These are phyloP conservation scores for Hypoxylon rickii DNA, from an alignment of 495 filamentous ascomycete genomes.

Conservation along the genomic window DNA sequence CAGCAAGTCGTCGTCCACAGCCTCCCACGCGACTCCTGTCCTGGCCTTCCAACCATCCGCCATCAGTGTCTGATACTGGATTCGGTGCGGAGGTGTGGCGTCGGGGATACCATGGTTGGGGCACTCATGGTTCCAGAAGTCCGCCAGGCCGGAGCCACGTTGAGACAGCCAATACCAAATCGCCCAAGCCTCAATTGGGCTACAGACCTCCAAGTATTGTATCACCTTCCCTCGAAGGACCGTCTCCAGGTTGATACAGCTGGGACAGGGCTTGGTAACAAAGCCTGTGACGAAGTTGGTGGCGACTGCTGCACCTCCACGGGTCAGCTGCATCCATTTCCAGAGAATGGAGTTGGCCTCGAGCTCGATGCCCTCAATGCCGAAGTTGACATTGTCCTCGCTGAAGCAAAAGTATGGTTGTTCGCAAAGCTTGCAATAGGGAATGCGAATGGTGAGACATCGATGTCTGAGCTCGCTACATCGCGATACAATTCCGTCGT, in stretches of 20 bases:
- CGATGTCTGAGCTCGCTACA: constrained; percentile 21
- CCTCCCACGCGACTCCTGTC: constrained; percentile 1
- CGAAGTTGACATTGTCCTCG: not conserved
- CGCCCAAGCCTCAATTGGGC: constrained; percentile 8
- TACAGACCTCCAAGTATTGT: not conserved
- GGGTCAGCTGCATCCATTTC: constrained; percentile 5
- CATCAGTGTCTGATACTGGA: constrained; percentile 1
- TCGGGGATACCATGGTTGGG: constrained; percentile 2
- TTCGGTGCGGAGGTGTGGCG: not conserved
- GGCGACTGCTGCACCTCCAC: not conserved
- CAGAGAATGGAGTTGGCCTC: constrained; percentile 14
- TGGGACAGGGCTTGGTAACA: constrained; percentile 9
- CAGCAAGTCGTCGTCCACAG: not conserved
- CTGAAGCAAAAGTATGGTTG: constrained; percentile 1
- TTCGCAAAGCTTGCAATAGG: constrained; percentile 16
- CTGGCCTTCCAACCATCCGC: constrained; percentile 6
- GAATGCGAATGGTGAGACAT: constrained; percentile 5
- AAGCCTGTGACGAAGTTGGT: constrained; percentile 7
- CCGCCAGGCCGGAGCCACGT: not conserved
- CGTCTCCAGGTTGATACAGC: constrained; percentile 6
- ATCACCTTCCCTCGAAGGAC: constrained; percentile 1
- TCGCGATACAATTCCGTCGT: no score
- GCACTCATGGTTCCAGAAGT: constrained; percentile 12
- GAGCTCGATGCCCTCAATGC: constrained; percentile 3
- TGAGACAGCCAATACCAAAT: constrained; percentile 14